phyloP scores from a whole-genome alignment of 306 rosid genomes.

The Cucumis cinereus region DNA sequence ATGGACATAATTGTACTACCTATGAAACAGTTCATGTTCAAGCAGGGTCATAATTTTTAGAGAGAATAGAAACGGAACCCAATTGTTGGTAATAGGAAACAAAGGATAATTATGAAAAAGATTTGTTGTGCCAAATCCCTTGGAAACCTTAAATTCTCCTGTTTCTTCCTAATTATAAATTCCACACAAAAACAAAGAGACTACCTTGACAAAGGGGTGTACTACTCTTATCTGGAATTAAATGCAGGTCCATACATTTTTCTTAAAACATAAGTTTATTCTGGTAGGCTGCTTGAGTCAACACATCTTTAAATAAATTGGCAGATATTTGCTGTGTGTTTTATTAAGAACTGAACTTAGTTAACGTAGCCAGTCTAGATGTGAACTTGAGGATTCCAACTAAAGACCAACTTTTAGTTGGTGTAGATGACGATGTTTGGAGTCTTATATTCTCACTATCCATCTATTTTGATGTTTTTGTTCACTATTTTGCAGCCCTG shows the following conservation, averaged over 20 bases:
- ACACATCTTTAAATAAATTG: not conserved
- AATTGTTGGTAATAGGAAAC: not conserved
- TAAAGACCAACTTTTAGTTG: not conserved
- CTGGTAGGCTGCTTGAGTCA: not conserved
- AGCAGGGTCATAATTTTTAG: not conserved
- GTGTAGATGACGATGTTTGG: not conserved
- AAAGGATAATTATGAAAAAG: not conserved
- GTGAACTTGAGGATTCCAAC: not conserved
- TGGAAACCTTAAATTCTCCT: not conserved
- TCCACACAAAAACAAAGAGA: not conserved
- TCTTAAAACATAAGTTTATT: not conserved
- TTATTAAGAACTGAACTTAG: not conserved
- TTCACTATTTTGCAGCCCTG: constrained; percentile 67
- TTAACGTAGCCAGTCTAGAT: not conserved
- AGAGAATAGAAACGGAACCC: not conserved
- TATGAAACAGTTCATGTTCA: not conserved
- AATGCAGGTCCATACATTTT: not conserved
- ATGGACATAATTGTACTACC: not conserved
- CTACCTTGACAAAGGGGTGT: not conserved
- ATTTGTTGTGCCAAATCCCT: not conserved
- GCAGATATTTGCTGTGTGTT: not conserved
- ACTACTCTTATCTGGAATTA: not conserved
- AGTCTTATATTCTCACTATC: not conserved
- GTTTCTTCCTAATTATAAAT: not conserved
- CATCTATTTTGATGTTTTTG: constrained; percentile 9